Evolutionary conservation across 2,329 filamentous ascomycete species (phyloP).

Genomic region (Albifimbria verrucaria): DNA sequence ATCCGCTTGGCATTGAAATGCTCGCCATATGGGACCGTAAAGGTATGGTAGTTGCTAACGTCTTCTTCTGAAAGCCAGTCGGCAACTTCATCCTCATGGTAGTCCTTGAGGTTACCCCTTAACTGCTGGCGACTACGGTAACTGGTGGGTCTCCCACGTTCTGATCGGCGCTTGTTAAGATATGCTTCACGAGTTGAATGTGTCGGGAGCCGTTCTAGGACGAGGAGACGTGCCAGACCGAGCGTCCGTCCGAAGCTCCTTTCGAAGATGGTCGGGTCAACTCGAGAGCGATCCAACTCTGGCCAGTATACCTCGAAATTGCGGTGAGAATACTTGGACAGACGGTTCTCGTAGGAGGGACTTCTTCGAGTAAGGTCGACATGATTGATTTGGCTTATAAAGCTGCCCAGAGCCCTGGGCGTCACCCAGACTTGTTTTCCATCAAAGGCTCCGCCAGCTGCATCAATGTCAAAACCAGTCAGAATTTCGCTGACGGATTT

Average conservation of each 20-base stretch:
- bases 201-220: slow-evolving; percentile 75
- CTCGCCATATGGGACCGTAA: slow-evolving; percentile 66
- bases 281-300: slow-evolving; percentile 65
- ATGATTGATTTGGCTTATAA: slow-evolving; percentile 78
- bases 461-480: slow-evolving; percentile 86
- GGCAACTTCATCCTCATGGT: slow-evolving; percentile 74
- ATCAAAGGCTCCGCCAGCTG: slow-evolving; percentile 76
- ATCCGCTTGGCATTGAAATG: slow-evolving; percentile 66
- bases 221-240: slow-evolving; percentile 74
- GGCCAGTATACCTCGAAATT: slow-evolving; percentile 85
- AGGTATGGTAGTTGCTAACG: slow-evolving; percentile 75
- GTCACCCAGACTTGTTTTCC: slow-evolving; percentile 76
- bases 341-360: slow-evolving; percentile 81
- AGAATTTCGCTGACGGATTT: slow-evolving; percentile 81
- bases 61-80: slow-evolving; percentile 80
- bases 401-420: slow-evolving; percentile 73
- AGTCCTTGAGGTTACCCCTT: slow-evolving; percentile 73
- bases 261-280: slow-evolving; percentile 87
- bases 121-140: slow-evolving; percentile 33
- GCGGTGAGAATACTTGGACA: slow-evolving; percentile 80
- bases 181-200: slow-evolving; percentile 66
- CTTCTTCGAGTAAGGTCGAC: slow-evolving; percentile 77
- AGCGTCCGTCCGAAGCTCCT: slow-evolving; percentile 72
- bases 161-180: slow-evolving; percentile 63
- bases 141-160: slow-evolving; percentile 65